Percentiles rank a stretch among this genome's conserved stretches.
Evolutionary conservation across 176 grass and related monocot genomes (phyloP).

Genomic region (Ampelocalamus luodianensis): DNA sequence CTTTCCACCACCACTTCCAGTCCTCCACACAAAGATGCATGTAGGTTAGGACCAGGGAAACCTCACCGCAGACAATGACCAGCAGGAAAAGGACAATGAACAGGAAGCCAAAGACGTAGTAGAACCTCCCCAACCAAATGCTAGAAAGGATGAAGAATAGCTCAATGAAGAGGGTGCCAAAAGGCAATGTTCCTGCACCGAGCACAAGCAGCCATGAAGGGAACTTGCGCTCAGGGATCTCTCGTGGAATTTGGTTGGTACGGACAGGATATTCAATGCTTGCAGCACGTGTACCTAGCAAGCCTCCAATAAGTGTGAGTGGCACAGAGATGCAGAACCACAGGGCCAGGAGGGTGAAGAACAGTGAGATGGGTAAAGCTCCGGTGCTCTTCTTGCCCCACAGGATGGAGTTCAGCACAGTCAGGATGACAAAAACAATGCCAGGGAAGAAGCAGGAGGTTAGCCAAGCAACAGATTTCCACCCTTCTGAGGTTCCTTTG

Average conservation of each 20-base stretch:
- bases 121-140: constrained; percentile 89
- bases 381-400: constrained; percentile 89
- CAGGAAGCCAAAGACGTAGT: constrained; percentile 88
- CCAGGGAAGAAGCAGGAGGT: constrained; percentile 83
- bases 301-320: constrained; percentile 74
- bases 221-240: constrained; percentile 73
- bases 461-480: constrained; percentile 84
- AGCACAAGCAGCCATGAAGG: constrained; percentile 90
- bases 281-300: constrained; percentile 63
- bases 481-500: constrained; percentile 73
- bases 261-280: constrained; percentile 77
- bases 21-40: constrained; percentile 89
- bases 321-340: constrained; percentile 90
- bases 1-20: constrained; percentile 96
- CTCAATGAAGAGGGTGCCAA: constrained; percentile 89
- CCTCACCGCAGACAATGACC: constrained; percentile 75
- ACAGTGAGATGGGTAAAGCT: constrained; percentile 77
- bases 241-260: constrained; percentile 81
- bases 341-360: constrained; percentile 77
- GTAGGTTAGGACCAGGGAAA: constrained; percentile 81
- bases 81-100: constrained; percentile 74
- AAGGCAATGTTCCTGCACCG: constrained; percentile 79
- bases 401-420: constrained; percentile 72
- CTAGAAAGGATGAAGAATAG: constrained; percentile 94
- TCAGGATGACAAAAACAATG: constrained; percentile 71